Base-by-base conservation (phyloP, 306 rosid species). In the Rosa multiflora region DNA sequence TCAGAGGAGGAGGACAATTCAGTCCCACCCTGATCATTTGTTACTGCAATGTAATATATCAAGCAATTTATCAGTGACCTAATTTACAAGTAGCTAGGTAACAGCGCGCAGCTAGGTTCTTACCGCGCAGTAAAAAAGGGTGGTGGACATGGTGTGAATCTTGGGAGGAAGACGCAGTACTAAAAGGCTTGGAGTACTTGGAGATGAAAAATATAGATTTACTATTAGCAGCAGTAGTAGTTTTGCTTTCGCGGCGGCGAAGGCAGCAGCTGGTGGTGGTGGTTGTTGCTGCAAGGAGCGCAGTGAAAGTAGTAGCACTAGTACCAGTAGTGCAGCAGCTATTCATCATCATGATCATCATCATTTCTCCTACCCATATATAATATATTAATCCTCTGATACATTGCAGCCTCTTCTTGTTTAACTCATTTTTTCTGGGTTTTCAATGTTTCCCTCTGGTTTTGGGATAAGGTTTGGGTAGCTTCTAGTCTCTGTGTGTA, bases 101-200 rank as follows among this genome's bases (percentile, higher is more conserved):
- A 40, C 67, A 10, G 37, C 26, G 26, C 26, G 26, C 15, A 59
- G 5, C 14, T 63, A 32, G 42, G 64, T 53, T 46, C 21, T 46
- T 79, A 88, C 97, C 98, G 84, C 89, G 87, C 79, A 88, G 82
- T 8, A 66, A 15, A 77, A 85, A 86, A 49, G 84, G 76, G 59
- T 49, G 87, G 81, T 53, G 21, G 48, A 8, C 64, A 21, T 58
- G 69, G 71, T 67, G 71, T 18, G 23, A 8, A 4, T 67, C 61
- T 15, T 74, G 88, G 53, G 86, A 69, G 82, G 76, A 69, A 58
- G 74, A 46, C 76, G 79, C 11, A 76, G 49, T 42, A 49, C 81
- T 13, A 20, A 70, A 42, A 75, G 83, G 53, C 48, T 29, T 6
- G 47, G 47, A 44, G 47, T 44, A 44, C 11, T 44, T 44, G 81